Evolutionary conservation across 495 filamentous ascomycete genomes (phyloP).

Genomic region (Tricharina praecox): DNA sequence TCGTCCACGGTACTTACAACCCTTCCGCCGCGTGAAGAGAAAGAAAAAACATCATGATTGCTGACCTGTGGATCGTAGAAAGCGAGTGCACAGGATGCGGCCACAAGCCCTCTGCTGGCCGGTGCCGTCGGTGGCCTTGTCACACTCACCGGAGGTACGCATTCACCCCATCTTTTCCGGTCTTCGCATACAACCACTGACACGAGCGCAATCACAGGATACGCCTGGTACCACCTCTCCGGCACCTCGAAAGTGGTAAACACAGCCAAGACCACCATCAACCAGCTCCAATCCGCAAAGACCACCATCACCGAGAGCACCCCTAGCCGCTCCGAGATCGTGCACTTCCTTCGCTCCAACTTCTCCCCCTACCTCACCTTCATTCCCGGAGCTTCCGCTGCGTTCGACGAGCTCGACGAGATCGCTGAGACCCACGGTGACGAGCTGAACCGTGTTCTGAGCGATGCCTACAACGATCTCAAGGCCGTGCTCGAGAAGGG

Average conservation of each 20-base stretch:
- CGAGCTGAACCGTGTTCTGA: slow-evolving; percentile 45
- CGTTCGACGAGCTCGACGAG: slow-evolving; percentile 46
- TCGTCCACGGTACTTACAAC: neutral
- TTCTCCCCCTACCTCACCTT: slow-evolving; percentile 38
- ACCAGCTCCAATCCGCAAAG: neutral
- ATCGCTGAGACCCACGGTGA: slow-evolving; percentile 41
- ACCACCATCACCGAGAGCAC: neutral
- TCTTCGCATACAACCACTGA: neutral
- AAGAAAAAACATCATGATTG: neutral
- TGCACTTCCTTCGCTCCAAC: slow-evolving; percentile 5
- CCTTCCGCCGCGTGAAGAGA: too few species aligned
- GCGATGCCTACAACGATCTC: slow-evolving; percentile 42
- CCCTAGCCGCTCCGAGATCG: neutral
- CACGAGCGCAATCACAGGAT: neutral
- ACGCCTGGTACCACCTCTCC: slow-evolving; percentile 10
- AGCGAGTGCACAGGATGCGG: neutral
- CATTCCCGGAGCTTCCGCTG: slow-evolving; percentile 47
- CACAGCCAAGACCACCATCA: neutral
- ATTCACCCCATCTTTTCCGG: neutral
- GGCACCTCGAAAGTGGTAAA: slow-evolving; percentile 8
- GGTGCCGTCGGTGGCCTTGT: neutral
- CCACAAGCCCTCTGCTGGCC: neutral
- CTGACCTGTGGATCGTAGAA: neutral
- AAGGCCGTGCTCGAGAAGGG: slow-evolving; percentile 33
- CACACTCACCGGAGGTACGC: slow-evolving; percentile 1